Conservation (phyloP, 257 asterid species). For the Ehretia macrophylla region DNA sequence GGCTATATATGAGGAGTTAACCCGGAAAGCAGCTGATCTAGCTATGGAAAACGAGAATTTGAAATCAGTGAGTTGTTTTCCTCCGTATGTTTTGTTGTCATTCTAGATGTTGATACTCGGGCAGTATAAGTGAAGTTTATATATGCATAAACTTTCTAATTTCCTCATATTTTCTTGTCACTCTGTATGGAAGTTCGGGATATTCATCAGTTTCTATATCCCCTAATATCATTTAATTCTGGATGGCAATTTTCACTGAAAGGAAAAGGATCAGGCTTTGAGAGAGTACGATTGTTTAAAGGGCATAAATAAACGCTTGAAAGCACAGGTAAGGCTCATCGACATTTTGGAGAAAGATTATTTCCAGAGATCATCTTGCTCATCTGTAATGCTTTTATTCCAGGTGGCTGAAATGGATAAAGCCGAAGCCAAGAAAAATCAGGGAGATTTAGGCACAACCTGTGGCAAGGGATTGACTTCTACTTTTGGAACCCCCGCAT, state of each 20-base stretch:
- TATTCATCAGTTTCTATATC: background rate
- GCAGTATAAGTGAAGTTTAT: background rate
- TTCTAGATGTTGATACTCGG: background rate
- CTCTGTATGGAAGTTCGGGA: background rate
- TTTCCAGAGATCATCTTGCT: background rate
- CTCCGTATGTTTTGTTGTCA: background rate
- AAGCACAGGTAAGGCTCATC: conserved; percentile 32
- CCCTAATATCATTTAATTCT: background rate
- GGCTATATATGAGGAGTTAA: conserved; percentile 53
- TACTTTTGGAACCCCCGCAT: conserved; percentile 12
- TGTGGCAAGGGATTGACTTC: conserved; percentile 20
- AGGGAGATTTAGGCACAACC: conserved; percentile 12
- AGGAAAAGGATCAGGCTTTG: conserved; percentile 59
- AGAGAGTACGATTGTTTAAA: conserved; percentile 36
- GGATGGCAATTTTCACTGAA: conserved; percentile 9
- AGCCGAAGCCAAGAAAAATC: conserved; percentile 18
- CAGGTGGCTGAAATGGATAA: conserved; percentile 44
- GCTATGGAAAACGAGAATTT: conserved; percentile 46
- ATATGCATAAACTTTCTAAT: background rate
- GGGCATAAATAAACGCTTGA: conserved; percentile 35
- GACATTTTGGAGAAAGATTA: background rate
- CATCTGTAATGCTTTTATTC: background rate
- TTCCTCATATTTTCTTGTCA: background rate
- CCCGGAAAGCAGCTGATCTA: conserved; percentile 37
- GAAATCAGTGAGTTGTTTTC: conserved; percentile 39